Conservation (phyloP, 495 filamentous ascomycete genomes). For the Cercophora scortea region DNA sequence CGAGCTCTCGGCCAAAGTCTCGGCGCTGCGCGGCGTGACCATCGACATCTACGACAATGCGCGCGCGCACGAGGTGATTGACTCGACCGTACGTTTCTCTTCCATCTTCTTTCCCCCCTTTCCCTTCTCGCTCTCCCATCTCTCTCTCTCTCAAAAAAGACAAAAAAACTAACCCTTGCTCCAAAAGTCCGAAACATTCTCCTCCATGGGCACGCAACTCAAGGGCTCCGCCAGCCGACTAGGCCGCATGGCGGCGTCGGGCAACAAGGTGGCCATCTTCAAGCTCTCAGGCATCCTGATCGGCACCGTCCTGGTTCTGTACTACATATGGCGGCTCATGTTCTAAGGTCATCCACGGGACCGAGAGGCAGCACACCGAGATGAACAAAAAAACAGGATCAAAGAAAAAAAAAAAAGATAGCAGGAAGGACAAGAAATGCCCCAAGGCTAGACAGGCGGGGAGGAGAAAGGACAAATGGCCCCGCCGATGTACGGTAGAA, state of each 20-base stretch:
- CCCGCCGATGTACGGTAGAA: no score
- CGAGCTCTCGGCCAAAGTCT: conserved; percentile 83
- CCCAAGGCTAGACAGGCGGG: no score
- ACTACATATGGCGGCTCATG: conserved; percentile 60
- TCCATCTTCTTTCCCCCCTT: background rate
- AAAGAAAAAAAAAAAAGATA: no score
- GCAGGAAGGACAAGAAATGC: no score
- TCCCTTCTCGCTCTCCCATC: background rate
- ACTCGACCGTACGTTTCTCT: conserved; percentile 60
- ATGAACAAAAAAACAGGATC: no score
- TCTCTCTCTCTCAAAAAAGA: background rate
- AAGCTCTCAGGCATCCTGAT: conserved; percentile 82
- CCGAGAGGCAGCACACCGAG: no score
- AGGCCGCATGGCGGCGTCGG: conserved; percentile 82
- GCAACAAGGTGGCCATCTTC: conserved; percentile 83
- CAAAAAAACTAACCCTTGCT: background rate
- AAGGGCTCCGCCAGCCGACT: conserved; percentile 83
- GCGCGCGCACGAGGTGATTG: conserved; percentile 74
- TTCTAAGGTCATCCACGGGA: conserved; percentile 41
- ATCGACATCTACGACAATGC: conserved; percentile 97
- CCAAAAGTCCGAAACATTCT: conserved; percentile 47
- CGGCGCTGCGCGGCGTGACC: conserved; percentile 90
- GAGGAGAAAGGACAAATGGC: no score
- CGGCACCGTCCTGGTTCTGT: conserved; percentile 64
- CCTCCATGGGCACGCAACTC: conserved; percentile 53